phyloP scores from a whole-genome alignment of 1,284 basidiomycete genomes.

The Tremellales sp. region DNA sequence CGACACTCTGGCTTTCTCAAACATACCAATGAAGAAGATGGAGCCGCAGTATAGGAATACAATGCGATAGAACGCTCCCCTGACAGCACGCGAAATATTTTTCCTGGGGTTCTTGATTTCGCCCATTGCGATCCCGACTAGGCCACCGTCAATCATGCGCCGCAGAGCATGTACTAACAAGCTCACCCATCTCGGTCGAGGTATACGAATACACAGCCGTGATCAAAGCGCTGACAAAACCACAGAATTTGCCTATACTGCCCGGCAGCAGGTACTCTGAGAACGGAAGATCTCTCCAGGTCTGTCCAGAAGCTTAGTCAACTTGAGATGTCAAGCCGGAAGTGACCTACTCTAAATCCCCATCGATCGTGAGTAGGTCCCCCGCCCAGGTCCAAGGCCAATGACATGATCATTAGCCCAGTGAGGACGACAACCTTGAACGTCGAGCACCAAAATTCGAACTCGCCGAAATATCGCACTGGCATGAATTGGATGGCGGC shows the following conservation, averaged over 20 bases:
- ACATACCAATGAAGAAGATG: slow-evolving; percentile 11
- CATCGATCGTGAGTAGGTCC: slow-evolving; percentile 54
- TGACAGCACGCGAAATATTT: slow-evolving; percentile 10
- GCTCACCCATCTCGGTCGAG: slow-evolving; percentile 10
- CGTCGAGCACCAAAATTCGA: slow-evolving; percentile 15
- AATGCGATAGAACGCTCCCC: slow-evolving; percentile 17
- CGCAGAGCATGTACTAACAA: no score
- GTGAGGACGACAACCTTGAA: slow-evolving; percentile 69
- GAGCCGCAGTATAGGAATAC: slow-evolving; percentile 13
- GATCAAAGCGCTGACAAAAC: slow-evolving; percentile 12
- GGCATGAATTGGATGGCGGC: slow-evolving; percentile 15
- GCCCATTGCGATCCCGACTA: slow-evolving; percentile 14
- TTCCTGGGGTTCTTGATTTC: slow-evolving; percentile 13
- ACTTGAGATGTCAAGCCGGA: neutral
- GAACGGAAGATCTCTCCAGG: slow-evolving; percentile 13
- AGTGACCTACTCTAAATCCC: slow-evolving; percentile 36
- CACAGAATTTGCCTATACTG: slow-evolving; percentile 8
- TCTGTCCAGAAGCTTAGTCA: slow-evolving; percentile 1
- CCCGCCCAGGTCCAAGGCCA: slow-evolving; percentile 68
- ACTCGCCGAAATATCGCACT: slow-evolving; percentile 22
- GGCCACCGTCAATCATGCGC: no score
- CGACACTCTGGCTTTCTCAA: no score
- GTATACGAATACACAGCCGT: slow-evolving; percentile 15
- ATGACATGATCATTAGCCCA: slow-evolving; percentile 60
- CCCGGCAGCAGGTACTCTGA: slow-evolving; percentile 6